Base-by-base conservation (phyloP, 305 asterid genomes). In the Ajuga reptans region DNA sequence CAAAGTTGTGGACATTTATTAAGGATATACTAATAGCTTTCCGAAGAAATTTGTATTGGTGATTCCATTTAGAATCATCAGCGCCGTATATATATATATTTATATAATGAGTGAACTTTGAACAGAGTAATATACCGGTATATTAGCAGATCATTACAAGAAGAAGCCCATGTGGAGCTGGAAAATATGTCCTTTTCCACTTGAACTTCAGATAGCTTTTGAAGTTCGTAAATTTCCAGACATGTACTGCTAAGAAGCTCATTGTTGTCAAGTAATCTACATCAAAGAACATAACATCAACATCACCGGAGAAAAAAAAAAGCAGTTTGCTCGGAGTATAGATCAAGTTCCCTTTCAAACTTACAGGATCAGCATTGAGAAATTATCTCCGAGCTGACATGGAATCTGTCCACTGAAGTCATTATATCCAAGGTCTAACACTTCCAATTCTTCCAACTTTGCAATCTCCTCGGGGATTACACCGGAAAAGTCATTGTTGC, bases 401-500 rank as follows among this genome's bases (percentile, higher is more conserved):
- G 90, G 89, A 75, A 89, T 70, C 16, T 79, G 78, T 71, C 88
- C 90, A 27, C 83, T 86, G 72, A 91, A 82, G 82, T 91, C 81
- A 73, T 91, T 91, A 72, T 75, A 78, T 71, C 98, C 87, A 66
- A 91, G 76, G 82, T 91, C 98, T 77, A 91, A 71, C 41, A 87
- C 74, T 77, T 89, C 84, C 79, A 91, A 47, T 18, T 78, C 80
- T 51, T 79, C 82, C 62, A 91, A 73, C 53, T 73, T 77, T 50
- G 74, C 76, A 55, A 91, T 74, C 77, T 85, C 88, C 14, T 74
- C 76, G 17, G 95, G 98, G 62, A 91, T 75, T 77, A 47, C 66
- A 57, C 96, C 95, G n/a, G 77, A 84, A 74, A 89, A 89, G 4
- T 94, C 84, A 76, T 91, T 91, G 76, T 91, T 86, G 63, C 89